A percentile compares a stretch with the other conserved stretches of the same genome.
These are phyloP conservation scores for Penicillium desertorum DNA, from an alignment of 495 filamentous ascomycete species.

Conservation along the genomic window DNA sequence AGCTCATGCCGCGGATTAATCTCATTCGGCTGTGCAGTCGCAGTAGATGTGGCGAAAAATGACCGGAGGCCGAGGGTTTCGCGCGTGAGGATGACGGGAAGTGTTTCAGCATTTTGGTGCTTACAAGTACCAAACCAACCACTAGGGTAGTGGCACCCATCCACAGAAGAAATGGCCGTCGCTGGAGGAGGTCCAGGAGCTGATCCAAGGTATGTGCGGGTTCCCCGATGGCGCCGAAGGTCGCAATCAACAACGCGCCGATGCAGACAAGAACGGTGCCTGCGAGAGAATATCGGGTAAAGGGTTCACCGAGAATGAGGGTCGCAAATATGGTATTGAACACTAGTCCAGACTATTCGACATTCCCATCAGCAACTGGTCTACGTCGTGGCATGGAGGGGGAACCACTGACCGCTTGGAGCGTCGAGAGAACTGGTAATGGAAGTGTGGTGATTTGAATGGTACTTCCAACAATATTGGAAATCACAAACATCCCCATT, in stretches of 20 bases:
- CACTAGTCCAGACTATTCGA: slow-evolving; percentile 72
- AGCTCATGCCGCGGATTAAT: slow-evolving; percentile 84
- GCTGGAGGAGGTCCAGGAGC: slow-evolving; percentile 71
- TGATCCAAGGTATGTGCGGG: slow-evolving; percentile 86
- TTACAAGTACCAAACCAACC: slow-evolving; percentile 64
- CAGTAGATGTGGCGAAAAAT: slow-evolving; percentile 47
- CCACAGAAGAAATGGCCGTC: slow-evolving; percentile 83
- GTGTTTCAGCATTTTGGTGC: slow-evolving; percentile 57
- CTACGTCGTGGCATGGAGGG: slow-evolving; percentile 3
- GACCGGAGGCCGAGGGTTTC: slow-evolving; percentile 29
- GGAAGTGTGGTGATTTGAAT: slow-evolving; percentile 98
- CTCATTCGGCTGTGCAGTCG: slow-evolving; percentile 55
- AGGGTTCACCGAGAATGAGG: slow-evolving; percentile 88
- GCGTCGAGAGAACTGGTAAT: slow-evolving; percentile 88
- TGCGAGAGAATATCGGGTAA: slow-evolving; percentile 84
- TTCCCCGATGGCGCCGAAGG: slow-evolving; percentile 93
- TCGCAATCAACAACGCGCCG: slow-evolving; percentile 85
- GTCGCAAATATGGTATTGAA: slow-evolving; percentile 98
- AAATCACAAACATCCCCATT: slow-evolving; percentile 94
- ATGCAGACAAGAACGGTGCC: slow-evolving; percentile 85
- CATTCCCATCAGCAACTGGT: slow-evolving; percentile 2
- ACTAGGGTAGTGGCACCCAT: slow-evolving; percentile 75
- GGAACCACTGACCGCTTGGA: slow-evolving; percentile 69
- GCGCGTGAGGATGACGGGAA: slow-evolving; percentile 40
- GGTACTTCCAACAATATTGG: slow-evolving; percentile 90